Evolutionary conservation across 2,329 filamentous ascomycete species (phyloP).

Genomic region (Calonectria pseudoreteaudii): DNA sequence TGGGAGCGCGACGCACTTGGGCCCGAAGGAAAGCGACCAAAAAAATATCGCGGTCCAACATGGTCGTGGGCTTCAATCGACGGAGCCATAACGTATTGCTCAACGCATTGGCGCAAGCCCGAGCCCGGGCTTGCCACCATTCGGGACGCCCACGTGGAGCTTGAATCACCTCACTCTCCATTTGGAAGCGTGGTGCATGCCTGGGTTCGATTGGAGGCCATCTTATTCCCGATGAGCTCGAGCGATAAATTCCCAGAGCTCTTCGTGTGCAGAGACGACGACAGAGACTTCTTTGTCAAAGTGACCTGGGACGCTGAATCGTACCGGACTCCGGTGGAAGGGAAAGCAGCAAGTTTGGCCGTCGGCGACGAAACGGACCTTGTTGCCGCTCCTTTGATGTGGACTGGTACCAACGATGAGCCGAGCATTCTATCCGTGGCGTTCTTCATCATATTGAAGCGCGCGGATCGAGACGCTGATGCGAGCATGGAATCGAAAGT

Average conservation of each 20-base stretch:
- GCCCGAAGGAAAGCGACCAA: neutral
- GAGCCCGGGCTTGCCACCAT: neutral
- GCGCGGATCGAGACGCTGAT: neutral
- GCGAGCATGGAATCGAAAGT: too few relatives aligned
- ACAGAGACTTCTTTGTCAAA: neutral
- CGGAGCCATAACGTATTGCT: neutral
- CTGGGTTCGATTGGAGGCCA: neutral
- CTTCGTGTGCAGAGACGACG: neutral
- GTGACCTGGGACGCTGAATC: neutral
- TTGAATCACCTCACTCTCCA: neutral
- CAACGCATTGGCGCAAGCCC: too few relatives aligned
- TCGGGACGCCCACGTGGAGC: neutral
- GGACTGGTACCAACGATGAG: neutral
- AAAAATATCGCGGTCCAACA: neutral
- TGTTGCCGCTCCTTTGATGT: neutral
- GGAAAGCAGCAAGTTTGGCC: neutral
- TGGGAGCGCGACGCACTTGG: neutral
- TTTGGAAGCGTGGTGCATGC: neutral
- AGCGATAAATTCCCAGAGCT: neutral
- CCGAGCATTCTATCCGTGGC: neutral
- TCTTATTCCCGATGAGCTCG: neutral
- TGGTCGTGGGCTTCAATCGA: neutral
- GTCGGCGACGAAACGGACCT: neutral
- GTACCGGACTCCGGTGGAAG: neutral
- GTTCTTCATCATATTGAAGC: neutral